These are phyloP conservation scores for Pycnococcus provasolii DNA, from an alignment of 139 green algal species.

Conservation along the genomic window DNA sequence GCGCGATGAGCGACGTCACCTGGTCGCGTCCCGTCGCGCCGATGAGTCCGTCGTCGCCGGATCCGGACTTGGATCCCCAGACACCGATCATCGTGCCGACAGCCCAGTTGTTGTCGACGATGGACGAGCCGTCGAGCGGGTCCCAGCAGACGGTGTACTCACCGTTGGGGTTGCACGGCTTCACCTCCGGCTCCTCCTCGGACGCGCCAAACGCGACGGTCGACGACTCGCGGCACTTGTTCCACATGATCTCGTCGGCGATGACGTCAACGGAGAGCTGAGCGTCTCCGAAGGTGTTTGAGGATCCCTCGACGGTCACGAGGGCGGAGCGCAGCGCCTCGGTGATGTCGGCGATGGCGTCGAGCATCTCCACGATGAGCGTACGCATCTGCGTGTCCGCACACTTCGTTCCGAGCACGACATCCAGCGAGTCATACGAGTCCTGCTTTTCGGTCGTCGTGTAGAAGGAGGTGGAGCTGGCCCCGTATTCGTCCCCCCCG, in stretches of 20 bases:
- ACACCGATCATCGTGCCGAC: constrained; percentile 50
- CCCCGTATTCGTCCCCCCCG: constrained; percentile 24
- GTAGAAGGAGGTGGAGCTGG: constrained; percentile 30
- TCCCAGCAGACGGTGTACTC: constrained; percentile 49
- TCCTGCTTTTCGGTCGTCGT: constrained; percentile 36
- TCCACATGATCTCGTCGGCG: constrained; percentile 38
- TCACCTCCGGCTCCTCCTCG: constrained; percentile 32
- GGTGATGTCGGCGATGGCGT: constrained; percentile 33
- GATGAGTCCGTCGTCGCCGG: constrained; percentile 35
- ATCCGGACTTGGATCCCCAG: constrained; percentile 30
- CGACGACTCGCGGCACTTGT: constrained; percentile 19
- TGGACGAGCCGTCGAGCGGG: constrained; percentile 44
- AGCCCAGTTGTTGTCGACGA: constrained; percentile 53
- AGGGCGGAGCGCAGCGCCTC: constrained; percentile 31
- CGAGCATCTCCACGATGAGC: constrained; percentile 27
- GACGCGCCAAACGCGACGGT: constrained; percentile 25
- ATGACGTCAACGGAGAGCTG: constrained; percentile 51
- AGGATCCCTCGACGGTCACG: constrained; percentile 30
- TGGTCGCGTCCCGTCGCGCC: constrained; percentile 43
- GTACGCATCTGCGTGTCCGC: constrained; percentile 6
- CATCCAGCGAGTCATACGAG: constrained; percentile 27
- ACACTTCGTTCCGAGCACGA: constrained; percentile 25
- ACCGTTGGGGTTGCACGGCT: constrained; percentile 27
- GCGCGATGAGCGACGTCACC: constrained; percentile 37
- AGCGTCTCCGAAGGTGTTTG: constrained; percentile 48